Percentiles rank a stretch among this genome's conserved stretches.
These are phyloP conservation scores for Colletotrichum sp. DNA, from an alignment of 2,329 filamentous ascomycete species.

Conservation along the genomic window DNA sequence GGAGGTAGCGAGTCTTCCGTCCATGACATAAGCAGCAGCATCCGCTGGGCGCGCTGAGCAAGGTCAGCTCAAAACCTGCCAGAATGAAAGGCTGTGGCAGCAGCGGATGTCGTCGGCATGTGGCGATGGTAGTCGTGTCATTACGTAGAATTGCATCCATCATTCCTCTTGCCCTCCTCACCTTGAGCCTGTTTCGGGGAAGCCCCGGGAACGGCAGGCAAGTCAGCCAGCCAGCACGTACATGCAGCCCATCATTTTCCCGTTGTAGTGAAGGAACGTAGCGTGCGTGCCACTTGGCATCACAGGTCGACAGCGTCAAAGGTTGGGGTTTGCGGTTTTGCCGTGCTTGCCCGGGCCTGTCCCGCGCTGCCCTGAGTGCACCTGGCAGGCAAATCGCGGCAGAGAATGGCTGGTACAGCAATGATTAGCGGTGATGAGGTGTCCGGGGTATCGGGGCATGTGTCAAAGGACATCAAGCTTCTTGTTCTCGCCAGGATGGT, in stretches of 20 bases:
- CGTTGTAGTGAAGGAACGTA: not conserved
- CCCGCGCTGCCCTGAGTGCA: not conserved
- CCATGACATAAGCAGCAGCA: not conserved
- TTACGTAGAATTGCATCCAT: constrained; percentile 14
- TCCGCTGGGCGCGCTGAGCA: not conserved
- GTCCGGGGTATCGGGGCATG: not conserved
- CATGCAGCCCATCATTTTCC: constrained; percentile 9
- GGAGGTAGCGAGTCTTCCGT: not conserved
- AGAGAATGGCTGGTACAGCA: not conserved
- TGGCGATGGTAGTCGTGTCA: constrained; percentile 17
- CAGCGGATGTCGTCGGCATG: constrained; percentile 10
- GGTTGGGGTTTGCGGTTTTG: not conserved
- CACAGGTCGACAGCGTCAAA: not conserved
- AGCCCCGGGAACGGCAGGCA: not conserved
- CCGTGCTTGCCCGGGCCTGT: not conserved
- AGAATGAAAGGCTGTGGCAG: not conserved
- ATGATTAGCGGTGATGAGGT: not conserved
- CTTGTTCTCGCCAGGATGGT: not conserved
- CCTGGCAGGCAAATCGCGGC: not conserved
- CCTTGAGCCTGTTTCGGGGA: not conserved
- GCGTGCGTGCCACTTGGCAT: not conserved
- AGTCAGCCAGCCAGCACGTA: not conserved
- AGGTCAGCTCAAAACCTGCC: not conserved
- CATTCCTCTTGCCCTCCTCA: not conserved
- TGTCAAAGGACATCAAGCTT: not conserved